Conservation (phyloP, 2,329 filamentous ascomycete genomes). For the Exutisphaerella laricina region DNA sequence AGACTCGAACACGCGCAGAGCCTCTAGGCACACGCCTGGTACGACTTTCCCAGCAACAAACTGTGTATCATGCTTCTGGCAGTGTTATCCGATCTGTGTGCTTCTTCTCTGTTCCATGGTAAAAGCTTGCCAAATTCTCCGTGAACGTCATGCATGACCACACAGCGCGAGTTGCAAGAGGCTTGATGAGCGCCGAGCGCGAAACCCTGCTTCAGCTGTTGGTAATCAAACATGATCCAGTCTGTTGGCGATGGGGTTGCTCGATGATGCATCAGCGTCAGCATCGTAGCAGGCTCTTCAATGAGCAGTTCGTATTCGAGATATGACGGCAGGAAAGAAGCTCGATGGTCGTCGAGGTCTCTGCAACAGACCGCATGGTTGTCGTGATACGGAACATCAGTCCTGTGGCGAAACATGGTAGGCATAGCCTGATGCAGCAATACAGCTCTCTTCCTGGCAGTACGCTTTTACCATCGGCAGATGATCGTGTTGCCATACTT, state of each 20-base stretch:
- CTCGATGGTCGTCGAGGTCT: not conserved
- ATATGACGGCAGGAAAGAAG: slow-evolving; percentile 14
- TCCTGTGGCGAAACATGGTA: not conserved
- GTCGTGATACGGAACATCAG: not conserved
- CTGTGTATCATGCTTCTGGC: not conserved
- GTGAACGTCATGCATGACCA: slow-evolving; percentile 9
- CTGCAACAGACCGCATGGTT: not conserved
- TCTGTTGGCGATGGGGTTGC: slow-evolving; percentile 1
- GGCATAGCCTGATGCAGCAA: not conserved
- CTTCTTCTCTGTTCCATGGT: slow-evolving; percentile 13
- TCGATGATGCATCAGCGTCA: slow-evolving; percentile 14
- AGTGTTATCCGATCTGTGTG: slow-evolving; percentile 6
- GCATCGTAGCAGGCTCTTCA: slow-evolving; percentile 12
- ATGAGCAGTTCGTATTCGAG: slow-evolving; percentile 14
- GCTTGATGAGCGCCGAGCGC: slow-evolving; percentile 1
- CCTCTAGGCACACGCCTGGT: not conserved
- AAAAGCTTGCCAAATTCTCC: slow-evolving; percentile 9
- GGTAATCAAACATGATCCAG: slow-evolving; percentile 13
- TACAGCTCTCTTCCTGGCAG: not conserved
- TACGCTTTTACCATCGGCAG: not conserved
- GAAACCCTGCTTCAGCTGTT: slow-evolving; percentile 5
- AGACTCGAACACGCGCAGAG: not conserved
- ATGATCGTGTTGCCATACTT: not conserved
- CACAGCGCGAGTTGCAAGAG: slow-evolving; percentile 14
- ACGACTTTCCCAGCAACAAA: not conserved